phyloP scores from a whole-genome alignment of 2,329 filamentous ascomycete species.

The Celoporthe dispersa region DNA sequence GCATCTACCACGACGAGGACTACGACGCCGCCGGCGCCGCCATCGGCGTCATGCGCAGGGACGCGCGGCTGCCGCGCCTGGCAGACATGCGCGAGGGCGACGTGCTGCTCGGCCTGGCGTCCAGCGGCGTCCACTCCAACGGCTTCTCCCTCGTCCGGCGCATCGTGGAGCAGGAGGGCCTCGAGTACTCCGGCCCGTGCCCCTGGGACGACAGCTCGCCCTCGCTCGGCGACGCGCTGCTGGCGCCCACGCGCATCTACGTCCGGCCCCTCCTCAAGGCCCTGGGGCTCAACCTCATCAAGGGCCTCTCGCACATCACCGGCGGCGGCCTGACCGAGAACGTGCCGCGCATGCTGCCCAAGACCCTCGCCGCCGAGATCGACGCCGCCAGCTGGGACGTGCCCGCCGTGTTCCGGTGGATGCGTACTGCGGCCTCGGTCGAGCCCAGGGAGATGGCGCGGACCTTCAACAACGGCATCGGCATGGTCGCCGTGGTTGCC shows the following conservation, averaged over 20 bases:
- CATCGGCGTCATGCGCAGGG: constrained; percentile 77
- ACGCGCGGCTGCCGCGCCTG: constrained; percentile 74
- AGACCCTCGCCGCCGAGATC: constrained; percentile 77
- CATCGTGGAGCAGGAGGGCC: constrained; percentile 74
- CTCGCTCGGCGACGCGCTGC: constrained; percentile 72
- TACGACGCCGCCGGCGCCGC: constrained; percentile 94
- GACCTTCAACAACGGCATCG: constrained; percentile 93
- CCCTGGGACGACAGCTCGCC: constrained; percentile 70
- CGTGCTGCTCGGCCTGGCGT: constrained; percentile 82
- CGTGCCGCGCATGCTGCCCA: constrained; percentile 89
- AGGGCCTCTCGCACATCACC: constrained; percentile 96
- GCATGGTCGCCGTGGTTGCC: constrained; percentile 88
- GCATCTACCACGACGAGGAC: constrained; percentile 84
- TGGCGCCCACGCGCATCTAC: constrained; percentile 93
- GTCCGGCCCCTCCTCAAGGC: constrained; percentile 79
- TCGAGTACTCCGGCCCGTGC: constrained; percentile 72
- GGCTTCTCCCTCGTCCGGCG: constrained; percentile 96
- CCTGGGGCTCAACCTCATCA: constrained; percentile 66
- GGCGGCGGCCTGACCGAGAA: constrained; percentile 93
- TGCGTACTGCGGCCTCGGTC: constrained; percentile 75
- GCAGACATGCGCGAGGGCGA: constrained; percentile 81
- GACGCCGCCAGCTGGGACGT: constrained; percentile 77
- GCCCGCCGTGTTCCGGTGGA: constrained; percentile 83
- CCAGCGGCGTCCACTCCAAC: constrained; percentile 91
- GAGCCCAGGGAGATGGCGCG: constrained; percentile 80